Base-by-base conservation (phyloP, 208 protist genomes). In the Trypanosoma mega region DNA sequence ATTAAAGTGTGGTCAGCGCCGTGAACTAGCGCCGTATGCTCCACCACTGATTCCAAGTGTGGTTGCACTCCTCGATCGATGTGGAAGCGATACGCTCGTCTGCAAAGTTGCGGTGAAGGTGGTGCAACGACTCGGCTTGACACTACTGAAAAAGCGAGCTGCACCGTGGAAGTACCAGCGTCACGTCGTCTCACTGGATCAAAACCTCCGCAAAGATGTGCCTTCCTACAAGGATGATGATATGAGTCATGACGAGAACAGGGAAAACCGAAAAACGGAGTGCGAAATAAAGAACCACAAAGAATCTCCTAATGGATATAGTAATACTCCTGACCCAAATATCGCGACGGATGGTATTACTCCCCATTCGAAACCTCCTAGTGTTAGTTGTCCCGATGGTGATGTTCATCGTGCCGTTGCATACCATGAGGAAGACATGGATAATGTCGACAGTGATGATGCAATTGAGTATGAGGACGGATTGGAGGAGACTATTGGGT, bases 141-240 rank as follows among this genome's bases (percentile, higher is more conserved):
- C 77, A 1, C 85, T 92, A 71, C 70, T 99, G 27, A 76, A 66
- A 44, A 86, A 87, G 20, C 71, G 76, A 20, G 69, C 87, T 11
- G 93, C 93, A 0, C 50, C 85, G 21, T 99, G 98, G 97, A 78
- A 85, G 51, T 99, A 98, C 63, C 56, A 89, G 31, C 70, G 74
- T n/a, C 72, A 67, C 14, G 79, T 88, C 16, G 71, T 78, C 23
- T 88, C 82, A 0, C 76, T 97, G 34, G 34, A 39, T 39, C 8
- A 39, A 39, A 39, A 16, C 34, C 34, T 39, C 34, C 34, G 37
- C 30, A 14, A 50, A 24, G 26, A 36, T 16, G 11, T 11, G 45
- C 11, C 37, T 44, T n/a, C 21, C 45, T 33, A 6, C 12, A 30
- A 47, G 45, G 26, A 1, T 50, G 29, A 18, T 49, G 31, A 60